phyloP scores from a whole-genome alignment of 1,139 yeast species.

The Spencermartinsiella ligniputridi region DNA sequence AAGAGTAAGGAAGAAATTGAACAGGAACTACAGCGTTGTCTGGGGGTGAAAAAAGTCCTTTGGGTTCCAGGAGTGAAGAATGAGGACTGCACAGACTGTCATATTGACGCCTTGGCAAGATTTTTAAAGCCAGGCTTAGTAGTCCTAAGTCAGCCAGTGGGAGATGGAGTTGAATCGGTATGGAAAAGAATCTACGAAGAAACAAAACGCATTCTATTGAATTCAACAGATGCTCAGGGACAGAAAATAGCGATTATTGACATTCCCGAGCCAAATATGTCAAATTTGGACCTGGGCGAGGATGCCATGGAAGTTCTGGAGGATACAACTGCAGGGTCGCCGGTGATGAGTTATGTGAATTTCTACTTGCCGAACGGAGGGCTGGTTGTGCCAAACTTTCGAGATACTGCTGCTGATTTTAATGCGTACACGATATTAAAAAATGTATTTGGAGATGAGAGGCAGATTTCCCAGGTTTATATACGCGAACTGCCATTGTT shows the following conservation, averaged over 20 bases:
- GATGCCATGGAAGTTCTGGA: neutral
- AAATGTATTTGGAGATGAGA: conserved; percentile 4
- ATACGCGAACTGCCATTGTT: neutral
- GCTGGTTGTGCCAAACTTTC: neutral
- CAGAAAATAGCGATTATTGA: neutral
- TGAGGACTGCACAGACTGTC: neutral
- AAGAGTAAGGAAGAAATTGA: neutral
- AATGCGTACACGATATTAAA: conserved; percentile 9
- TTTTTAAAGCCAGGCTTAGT: neutral
- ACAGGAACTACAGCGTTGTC: neutral
- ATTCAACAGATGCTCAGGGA: neutral
- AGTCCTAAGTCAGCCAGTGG: neutral
- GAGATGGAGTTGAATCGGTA: neutral
- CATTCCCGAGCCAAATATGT: neutral
- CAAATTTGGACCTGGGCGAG: neutral
- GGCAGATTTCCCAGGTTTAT: conserved; percentile 5
- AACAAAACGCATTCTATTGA: neutral
- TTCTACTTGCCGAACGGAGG: neutral
- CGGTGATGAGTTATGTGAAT: neutral
- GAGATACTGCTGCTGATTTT: neutral
- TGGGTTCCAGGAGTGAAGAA: neutral
- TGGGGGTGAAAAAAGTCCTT: neutral
- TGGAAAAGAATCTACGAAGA: neutral
- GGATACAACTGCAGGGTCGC: neutral
- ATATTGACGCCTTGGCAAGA: neutral